Base-by-base conservation (phyloP, 257 asterid genomes). In the Schizonepeta tenuifolia region DNA sequence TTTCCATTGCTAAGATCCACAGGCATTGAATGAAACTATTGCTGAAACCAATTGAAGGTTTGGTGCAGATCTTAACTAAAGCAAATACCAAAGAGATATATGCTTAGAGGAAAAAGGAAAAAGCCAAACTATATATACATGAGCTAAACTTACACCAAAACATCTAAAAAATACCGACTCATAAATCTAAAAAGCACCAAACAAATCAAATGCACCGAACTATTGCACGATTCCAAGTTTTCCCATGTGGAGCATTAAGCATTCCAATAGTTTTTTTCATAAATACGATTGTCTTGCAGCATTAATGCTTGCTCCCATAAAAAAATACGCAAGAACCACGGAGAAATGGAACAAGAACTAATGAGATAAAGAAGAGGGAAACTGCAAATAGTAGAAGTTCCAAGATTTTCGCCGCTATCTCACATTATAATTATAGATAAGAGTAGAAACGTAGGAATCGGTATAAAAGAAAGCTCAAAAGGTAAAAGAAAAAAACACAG, bases 1-100 rank as follows among this genome's bases (percentile, higher is more conserved):
- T 81, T 87, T 22, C 92, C 96, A 46, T 76, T 62, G 67, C 82
- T 83, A 62, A 83, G 85, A 86, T 86, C 96, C 98, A 90, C 87
- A n/a, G 71, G 40, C 59, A 26, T 31, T 31, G 70, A 70, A 77
- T 22, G 60, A 65, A 63, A 75, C 13, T 64, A 68, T 40, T 51
- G 53, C 56, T 31, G 59, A 73, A 65, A 73, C 70, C 41, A 21
- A 67, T 36, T 20, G 12, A 68, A 59, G 64, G 55, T 81, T 36
- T 75, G 70, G 54, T 58, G 75, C 67, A 79, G 78, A 81, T 78
- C 73, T 77, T 65, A 85, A 65, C 80, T 68, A 38, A 71, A 83
- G 68, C 33, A 67, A 71, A 46, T 44, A 54, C 68, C 47, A 40
- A 77, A 69, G 56, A 50, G 69, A 74, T 21, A 43, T 22, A 69